These are phyloP conservation scores for Colletotrichum limetticola DNA, from an alignment of 2,329 filamentous ascomycete species.

Conservation along the genomic window DNA sequence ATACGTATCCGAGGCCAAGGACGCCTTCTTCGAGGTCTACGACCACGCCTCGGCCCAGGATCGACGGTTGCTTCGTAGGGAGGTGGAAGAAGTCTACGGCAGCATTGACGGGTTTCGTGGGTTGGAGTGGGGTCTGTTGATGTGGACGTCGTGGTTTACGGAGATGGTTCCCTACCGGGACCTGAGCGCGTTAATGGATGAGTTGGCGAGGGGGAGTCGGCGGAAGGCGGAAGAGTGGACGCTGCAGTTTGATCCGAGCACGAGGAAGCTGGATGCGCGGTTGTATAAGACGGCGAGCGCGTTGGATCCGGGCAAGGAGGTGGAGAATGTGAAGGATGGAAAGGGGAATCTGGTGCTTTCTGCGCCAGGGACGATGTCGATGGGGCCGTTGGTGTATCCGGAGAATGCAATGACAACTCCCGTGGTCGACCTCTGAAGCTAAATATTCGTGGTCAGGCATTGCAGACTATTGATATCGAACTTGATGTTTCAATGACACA, in stretches of 20 bases:
- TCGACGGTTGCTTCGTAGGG: background rate
- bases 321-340: background rate
- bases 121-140: background rate
- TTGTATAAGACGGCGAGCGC: background rate
- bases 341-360: background rate
- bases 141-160: background rate
- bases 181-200: background rate
- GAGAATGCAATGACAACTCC: background rate
- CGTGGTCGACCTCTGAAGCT: background rate
- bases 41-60: background rate
- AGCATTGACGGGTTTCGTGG: background rate
- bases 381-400: background rate
- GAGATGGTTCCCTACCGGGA: constrained; percentile 2
- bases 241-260: background rate
- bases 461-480: too few relatives aligned
- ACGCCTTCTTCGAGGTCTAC: background rate
- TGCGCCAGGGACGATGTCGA: background rate
- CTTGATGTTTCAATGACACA: too few relatives aligned
- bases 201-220: background rate
- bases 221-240: background rate
- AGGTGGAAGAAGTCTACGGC: constrained; percentile 4
- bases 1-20: background rate
- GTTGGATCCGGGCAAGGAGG: background rate
- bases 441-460: background rate
- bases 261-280: background rate